A percentile compares a stretch with the other conserved stretches of the same genome.
These are phyloP conservation scores for Wickerhamiella dianesei DNA, from an alignment of 805 yeast species.

Conservation along the genomic window DNA sequence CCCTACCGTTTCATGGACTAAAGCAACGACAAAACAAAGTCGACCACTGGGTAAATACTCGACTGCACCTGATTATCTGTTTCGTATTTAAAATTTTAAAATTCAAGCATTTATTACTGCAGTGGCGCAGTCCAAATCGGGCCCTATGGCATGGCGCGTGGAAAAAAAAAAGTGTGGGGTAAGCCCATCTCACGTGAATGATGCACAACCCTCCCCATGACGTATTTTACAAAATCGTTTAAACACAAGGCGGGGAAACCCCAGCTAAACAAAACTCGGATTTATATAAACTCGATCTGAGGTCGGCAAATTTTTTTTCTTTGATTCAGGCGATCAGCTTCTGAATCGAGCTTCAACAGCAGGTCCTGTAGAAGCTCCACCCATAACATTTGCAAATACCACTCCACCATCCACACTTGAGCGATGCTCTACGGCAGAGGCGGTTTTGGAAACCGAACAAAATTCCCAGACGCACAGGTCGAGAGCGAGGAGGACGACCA, in stretches of 20 bases:
- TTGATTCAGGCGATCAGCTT: no score
- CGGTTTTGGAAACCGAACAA: slow-evolving; percentile 1
- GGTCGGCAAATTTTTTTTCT: no score
- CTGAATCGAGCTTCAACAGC: not conserved
- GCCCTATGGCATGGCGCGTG: no score
- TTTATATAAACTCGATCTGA: not conserved
- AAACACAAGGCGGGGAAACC: not conserved
- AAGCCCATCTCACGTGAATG: not conserved
- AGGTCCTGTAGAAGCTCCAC: not conserved
- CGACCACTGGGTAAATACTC: no score
- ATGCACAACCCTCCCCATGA: not conserved
- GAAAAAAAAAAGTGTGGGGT: not conserved
- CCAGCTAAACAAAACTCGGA: not conserved
- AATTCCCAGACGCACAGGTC: not conserved
- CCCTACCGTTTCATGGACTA: no score
- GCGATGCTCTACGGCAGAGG: not conserved
- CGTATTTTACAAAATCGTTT: not conserved
- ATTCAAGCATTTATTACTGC: not conserved
- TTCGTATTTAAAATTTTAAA: no score
- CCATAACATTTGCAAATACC: not conserved
- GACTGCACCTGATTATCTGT: not conserved
- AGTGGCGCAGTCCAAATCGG: no score
- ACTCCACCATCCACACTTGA: not conserved
- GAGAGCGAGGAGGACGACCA: not conserved
- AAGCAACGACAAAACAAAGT: no score